Conservation (phyloP, 495 filamentous ascomycete species). For the Neurospora sp. region DNA sequence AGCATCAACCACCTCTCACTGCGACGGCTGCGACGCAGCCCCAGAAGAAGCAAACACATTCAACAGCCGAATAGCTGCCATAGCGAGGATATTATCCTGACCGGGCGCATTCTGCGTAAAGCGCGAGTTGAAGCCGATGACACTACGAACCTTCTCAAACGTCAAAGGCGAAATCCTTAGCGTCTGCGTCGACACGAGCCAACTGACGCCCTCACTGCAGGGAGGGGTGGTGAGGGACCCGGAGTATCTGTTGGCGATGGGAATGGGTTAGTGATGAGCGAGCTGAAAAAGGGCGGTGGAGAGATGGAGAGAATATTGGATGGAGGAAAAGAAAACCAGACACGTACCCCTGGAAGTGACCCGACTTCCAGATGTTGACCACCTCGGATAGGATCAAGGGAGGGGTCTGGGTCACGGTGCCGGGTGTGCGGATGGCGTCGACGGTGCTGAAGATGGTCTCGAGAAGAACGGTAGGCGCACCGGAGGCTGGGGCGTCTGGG, state of each 20-base stretch:
- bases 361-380: constrained; percentile 36
- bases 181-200: constrained; percentile 45
- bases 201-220: constrained; percentile 51
- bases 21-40: not conserved
- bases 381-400: constrained; percentile 48
- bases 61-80: not conserved
- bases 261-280: not conserved
- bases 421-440: constrained; percentile 42
- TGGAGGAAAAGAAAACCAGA: not conserved
- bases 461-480: constrained; percentile 37
- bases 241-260: constrained; percentile 27
- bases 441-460: constrained; percentile 43
- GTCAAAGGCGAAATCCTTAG: constrained; percentile 42
- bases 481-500: constrained; percentile 8
- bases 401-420: constrained; percentile 43
- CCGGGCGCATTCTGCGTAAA: constrained; percentile 51
- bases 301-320: not conserved
- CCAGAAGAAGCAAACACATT: not conserved
- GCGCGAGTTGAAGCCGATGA: constrained; percentile 56
- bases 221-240: constrained; percentile 63
- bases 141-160: constrained; percentile 44
- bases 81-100: constrained; percentile 39
- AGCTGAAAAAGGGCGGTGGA: not conserved
- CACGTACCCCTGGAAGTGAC: constrained; percentile 32
- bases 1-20: not conserved